Conservation (phyloP, 208 protist genomes). For the Zelonia costaricensis region DNA sequence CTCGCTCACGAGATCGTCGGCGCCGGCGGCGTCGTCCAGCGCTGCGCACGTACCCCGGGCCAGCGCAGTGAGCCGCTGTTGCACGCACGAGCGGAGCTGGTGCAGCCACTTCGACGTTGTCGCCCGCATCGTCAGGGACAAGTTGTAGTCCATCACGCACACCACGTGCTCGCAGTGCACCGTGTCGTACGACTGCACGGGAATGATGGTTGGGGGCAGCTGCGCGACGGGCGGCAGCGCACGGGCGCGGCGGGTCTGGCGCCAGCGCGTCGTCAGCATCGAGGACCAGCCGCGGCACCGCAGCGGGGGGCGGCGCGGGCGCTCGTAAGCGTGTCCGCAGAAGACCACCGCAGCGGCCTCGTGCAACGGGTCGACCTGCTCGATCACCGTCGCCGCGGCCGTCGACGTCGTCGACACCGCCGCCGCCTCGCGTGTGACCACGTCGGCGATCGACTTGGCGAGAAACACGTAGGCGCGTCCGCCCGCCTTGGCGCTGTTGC, state of each 20-base stretch:
- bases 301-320: slow-evolving; percentile 32
- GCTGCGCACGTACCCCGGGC: slow-evolving; percentile 12
- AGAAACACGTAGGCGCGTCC: slow-evolving; percentile 59
- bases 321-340: slow-evolving; percentile 57
- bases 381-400: slow-evolving; percentile 24
- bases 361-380: slow-evolving; percentile 52
- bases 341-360: slow-evolving; percentile 65
- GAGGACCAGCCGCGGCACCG: slow-evolving; percentile 86
- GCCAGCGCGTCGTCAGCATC: slow-evolving; percentile 72
- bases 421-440: slow-evolving; percentile 13
- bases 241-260: slow-evolving; percentile 61
- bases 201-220: slow-evolving; percentile 58
- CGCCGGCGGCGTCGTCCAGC: not conserved
- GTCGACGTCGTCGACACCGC: not conserved
- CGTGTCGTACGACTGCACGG: slow-evolving; percentile 70
- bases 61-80: slow-evolving; percentile 33
- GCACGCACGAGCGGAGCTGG: slow-evolving; percentile 51
- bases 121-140: slow-evolving; percentile 58
- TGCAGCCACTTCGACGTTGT: slow-evolving; percentile 76
- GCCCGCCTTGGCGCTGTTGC: slow-evolving; percentile 9
- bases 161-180: slow-evolving; percentile 54
- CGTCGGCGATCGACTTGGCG: slow-evolving; percentile 30
- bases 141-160: slow-evolving; percentile 48
- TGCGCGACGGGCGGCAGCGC: slow-evolving; percentile 71
- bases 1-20: slow-evolving; percentile 18